Conservation (phyloP, 208 protist species). For the Trypanosoma grayi region DNA sequence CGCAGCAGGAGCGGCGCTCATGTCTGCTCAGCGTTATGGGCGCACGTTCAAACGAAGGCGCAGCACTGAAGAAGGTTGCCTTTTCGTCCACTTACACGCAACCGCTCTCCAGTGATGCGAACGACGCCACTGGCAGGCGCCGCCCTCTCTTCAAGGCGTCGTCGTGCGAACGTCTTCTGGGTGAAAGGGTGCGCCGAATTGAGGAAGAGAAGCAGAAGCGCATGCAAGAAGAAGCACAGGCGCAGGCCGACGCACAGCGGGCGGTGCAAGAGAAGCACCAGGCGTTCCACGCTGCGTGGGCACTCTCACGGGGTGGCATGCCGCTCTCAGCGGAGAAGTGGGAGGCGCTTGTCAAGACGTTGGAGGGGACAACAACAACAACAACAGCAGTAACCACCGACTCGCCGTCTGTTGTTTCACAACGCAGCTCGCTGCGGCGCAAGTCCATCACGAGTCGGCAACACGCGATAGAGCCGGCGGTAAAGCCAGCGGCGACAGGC, state of each 20-base stretch:
- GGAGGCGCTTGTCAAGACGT: constrained; percentile 2
- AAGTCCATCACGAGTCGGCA: constrained; percentile 9
- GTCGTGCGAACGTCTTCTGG: constrained; percentile 31
- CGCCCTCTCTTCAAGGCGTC: constrained; percentile 1
- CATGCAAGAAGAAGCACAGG: not conserved
- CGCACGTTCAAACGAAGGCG: not conserved
- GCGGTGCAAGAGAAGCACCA: constrained; percentile 26
- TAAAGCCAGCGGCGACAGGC: not conserved
- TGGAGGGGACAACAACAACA: constrained; percentile 11
- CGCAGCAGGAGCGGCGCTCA: too few species aligned
- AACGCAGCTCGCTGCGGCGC: not conserved
- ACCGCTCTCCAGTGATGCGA: not conserved
- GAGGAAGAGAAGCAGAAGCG: not conserved
- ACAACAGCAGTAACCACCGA: not conserved
- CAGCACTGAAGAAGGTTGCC: not conserved
- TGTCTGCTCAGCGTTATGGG: too few species aligned
- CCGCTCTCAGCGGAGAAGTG: constrained; percentile 49
- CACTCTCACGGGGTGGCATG: constrained; percentile 50
- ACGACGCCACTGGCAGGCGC: not conserved
- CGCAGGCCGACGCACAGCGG: not conserved
- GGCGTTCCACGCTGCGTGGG: constrained; percentile 64
- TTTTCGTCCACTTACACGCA: constrained; percentile 12
- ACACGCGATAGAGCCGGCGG: not conserved
- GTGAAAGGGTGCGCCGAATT: constrained; percentile 8
- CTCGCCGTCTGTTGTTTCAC: not conserved